A percentile compares a stretch with the other conserved stretches of the same genome.
These are phyloP conservation scores for Globisporangium yorkense DNA, from an alignment of 352 stramenopile species.

Conservation along the genomic window DNA sequence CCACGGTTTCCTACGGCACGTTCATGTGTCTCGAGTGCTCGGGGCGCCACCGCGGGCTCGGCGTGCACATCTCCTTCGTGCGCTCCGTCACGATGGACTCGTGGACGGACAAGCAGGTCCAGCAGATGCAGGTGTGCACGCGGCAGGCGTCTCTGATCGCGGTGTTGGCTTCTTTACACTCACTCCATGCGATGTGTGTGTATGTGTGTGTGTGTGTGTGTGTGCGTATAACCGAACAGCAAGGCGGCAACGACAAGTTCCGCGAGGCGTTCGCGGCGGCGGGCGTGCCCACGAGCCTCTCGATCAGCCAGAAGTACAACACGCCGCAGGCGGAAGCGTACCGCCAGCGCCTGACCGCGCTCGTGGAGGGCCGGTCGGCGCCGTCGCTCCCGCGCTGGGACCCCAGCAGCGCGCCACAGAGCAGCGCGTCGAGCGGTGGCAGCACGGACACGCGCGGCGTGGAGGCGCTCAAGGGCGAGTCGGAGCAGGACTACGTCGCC, in stretches of 20 bases:
- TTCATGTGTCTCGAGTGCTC: constrained; percentile 96
- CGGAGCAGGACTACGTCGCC: constrained; percentile 70
- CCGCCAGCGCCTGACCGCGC: constrained; percentile 45
- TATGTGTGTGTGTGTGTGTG: neutral
- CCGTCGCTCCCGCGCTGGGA: constrained; percentile 64
- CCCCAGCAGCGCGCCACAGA: constrained; percentile 29
- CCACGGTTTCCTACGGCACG: constrained; percentile 92
- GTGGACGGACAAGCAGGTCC: constrained; percentile 85
- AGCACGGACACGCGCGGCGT: constrained; percentile 56
- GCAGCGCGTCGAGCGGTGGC: constrained; percentile 16
- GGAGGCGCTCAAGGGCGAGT: constrained; percentile 78
- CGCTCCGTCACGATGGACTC: constrained; percentile 84
- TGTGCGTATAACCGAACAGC: constrained; percentile 12
- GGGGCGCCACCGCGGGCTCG: constrained; percentile 87
- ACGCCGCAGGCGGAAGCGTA: constrained; percentile 76
- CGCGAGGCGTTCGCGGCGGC: constrained; percentile 50
- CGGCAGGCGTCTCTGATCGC: neutral
- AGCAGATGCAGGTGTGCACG: constrained; percentile 66
- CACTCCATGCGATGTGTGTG: neutral
- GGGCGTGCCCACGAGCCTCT: constrained; percentile 66
- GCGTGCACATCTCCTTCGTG: constrained; percentile 93
- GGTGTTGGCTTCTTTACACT: neutral
- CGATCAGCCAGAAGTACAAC: constrained; percentile 82
- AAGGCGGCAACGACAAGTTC: constrained; percentile 72
- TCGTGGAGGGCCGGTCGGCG: constrained; percentile 52